These are phyloP conservation scores for Apiospora malaysiana DNA, from an alignment of 2,329 filamentous ascomycete genomes.

Conservation along the genomic window DNA sequence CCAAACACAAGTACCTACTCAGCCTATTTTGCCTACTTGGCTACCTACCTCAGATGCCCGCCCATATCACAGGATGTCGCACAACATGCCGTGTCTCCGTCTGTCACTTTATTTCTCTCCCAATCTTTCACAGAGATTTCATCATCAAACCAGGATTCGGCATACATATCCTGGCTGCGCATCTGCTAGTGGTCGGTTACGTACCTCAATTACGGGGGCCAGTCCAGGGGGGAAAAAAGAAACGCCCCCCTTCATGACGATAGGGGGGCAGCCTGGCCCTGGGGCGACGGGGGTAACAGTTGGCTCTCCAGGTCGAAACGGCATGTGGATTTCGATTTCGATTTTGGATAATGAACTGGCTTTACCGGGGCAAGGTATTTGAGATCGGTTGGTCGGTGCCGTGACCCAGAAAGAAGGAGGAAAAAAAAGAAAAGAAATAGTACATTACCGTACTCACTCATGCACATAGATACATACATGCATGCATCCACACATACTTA, in stretches of 20 bases:
- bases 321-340: slow-evolving; percentile 5
- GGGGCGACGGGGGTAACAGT: background rate
- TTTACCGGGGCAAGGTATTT: background rate
- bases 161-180: background rate
- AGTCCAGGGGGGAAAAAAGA: slow-evolving; percentile 1
- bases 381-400: slow-evolving; percentile 1
- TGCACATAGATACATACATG: background rate
- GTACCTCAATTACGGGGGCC: slow-evolving; percentile 10
- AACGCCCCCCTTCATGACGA: background rate
- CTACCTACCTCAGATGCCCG: background rate
- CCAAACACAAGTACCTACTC: slow-evolving; percentile 1
- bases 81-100: slow-evolving; percentile 16
- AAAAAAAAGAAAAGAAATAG: background rate
- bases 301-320: slow-evolving; percentile 8
- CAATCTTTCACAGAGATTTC: slow-evolving; percentile 15
- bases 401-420: background rate
- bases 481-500: background rate
- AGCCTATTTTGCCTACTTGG: background rate
- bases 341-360: background rate
- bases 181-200: slow-evolving; percentile 11
- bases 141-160: slow-evolving; percentile 7
- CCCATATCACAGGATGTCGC: background rate
- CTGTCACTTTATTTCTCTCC: slow-evolving; percentile 4
- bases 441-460: background rate
- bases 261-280: background rate